Conservation (phyloP, 371 early-diverging fungal genomes). For the Haplosporangium sp. region DNA sequence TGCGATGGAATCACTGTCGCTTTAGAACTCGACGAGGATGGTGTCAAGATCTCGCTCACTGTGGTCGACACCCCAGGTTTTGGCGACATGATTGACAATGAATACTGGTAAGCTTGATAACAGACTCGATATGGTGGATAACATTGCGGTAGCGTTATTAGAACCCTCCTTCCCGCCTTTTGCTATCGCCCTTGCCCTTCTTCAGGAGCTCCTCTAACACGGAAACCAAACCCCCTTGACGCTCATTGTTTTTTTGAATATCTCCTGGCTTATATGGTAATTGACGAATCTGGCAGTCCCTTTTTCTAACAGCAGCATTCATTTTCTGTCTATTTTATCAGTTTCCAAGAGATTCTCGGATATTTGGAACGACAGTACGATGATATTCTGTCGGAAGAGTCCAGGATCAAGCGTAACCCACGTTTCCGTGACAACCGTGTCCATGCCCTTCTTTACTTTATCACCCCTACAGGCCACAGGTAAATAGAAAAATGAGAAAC, state of each 20-base stretch:
- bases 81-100: conserved; percentile 92
- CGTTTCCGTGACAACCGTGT: conserved; percentile 97
- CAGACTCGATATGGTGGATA: too few species aligned
- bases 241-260: conserved; percentile 10
- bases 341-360: conserved; percentile 86
- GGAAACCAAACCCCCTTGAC: background rate
- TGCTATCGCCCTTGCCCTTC: conserved; percentile 8
- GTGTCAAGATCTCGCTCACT: conserved; percentile 86
- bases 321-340: conserved; percentile 19
- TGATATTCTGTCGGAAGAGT: conserved; percentile 95
- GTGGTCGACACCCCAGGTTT: conserved; percentile 98
- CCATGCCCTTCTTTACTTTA: conserved; percentile 97
- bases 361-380: conserved; percentile 97
- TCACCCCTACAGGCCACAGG: conserved; percentile 97
- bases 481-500: conserved; percentile 22
- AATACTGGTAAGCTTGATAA: conserved; percentile 63
- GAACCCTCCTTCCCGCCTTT: background rate
- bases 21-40: conserved; percentile 95
- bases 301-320: too few species aligned
- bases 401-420: conserved; percentile 93
- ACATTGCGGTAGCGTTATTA: too few species aligned
- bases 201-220: background rate
- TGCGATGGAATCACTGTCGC: too few species aligned
- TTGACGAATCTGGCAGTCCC: too few species aligned
- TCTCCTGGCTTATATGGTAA: too few species aligned